Evolutionary conservation across 2,329 filamentous ascomycete genomes (phyloP), one percentile per base, ranked within the genome.

Genomic region (Epichloe sp.): DNA sequence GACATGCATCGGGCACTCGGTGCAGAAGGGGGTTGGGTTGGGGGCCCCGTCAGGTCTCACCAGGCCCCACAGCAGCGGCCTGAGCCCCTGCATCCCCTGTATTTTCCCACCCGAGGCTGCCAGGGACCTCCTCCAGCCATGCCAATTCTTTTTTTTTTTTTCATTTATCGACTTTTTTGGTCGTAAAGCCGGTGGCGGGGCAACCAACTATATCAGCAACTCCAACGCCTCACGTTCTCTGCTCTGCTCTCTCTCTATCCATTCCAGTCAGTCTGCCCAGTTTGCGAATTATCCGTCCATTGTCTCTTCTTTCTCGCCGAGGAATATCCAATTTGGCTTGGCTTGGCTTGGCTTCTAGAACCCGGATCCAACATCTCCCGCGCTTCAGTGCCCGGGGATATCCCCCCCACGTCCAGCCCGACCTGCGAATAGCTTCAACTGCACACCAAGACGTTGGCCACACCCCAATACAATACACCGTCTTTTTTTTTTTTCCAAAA

Each of bases 101-200:
- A 21, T 21, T 21, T 19, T 19, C 19, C 19, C 19, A 19, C 19
- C 19, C 19, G 19, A 19, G 19, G 19, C 19, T 19, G 3, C 19
- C 19, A 21, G 19, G 19, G 19, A 21, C 3, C 3, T 21, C 19
- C 19, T 8, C 65, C 64, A 67, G 64, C 65, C 64, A 64, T 65
- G 62, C 57, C 49, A 26, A 2, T 58, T 59, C 65, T 23, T 23
- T 23, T 23, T 5, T 4, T 31, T 19, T 3, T 3, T 19, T 3
- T 3, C 3, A 19, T 19, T 19, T 3, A 31, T 31, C 26, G 26
- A 11, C 10, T 10, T 19, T 19, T 41, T 60, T 19, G 60, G 60
- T 51, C 57, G 57, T 62, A 65, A 67, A 61, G 52, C 54, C 52
- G 66, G 69, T 75, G 72, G 71, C 72, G 67, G 71, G 72, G 70